Evolutionary conservation across 1,284 basidiomycete genomes (phyloP), one percentile per base, ranked within the genome.

Genomic region (Cerioporus squamosus): DNA sequence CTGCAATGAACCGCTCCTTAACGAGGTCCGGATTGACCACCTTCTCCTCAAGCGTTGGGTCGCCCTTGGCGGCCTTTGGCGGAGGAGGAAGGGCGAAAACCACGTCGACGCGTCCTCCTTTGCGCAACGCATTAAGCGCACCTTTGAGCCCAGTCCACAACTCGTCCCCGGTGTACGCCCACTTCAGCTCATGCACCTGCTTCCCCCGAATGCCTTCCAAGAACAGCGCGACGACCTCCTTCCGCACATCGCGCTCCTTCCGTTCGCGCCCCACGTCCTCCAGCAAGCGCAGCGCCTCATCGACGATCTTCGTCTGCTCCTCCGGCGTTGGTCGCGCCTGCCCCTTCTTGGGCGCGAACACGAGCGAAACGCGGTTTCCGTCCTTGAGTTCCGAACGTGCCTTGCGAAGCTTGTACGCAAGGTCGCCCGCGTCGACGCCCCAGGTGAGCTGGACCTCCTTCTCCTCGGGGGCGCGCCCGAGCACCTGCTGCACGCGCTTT

Each of bases 371-470:
- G 14, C 81, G 75, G 42, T 78, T 74, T 1, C 87, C 88, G 58
- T 84, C 83, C 64, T 78, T 80, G 54, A 94, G 74, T 46, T 87
- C 82, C 52, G 81, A 74, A 45, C 77, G 75, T 10, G 80, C 83
- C 69, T 87, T 87, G 59, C 76, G 78, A 38, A 94, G 63, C 70
- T 93, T 94, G 72, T 89, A 88, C 39, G 77, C 76, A 17, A 89
- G 66, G 66, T 94, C 92, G 17, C 79, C 82, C 22, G 72, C 62
- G 9, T 76, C 83, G 23, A 86, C 82, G 9, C 77, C 79, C 89
- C 90, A 94, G 6, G 86, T 85, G 56, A 94, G 68, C 72, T 91
- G 89, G 4, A 92, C 77, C 75, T 93, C 89, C 75, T 93, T 93
- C 55, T 75, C 70, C 51, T 80, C 75, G 46, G 73, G 75, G 22